These are phyloP conservation scores for Dipteronia dyeriana DNA, from an alignment of 345 rosid species.

Conservation along the genomic window DNA sequence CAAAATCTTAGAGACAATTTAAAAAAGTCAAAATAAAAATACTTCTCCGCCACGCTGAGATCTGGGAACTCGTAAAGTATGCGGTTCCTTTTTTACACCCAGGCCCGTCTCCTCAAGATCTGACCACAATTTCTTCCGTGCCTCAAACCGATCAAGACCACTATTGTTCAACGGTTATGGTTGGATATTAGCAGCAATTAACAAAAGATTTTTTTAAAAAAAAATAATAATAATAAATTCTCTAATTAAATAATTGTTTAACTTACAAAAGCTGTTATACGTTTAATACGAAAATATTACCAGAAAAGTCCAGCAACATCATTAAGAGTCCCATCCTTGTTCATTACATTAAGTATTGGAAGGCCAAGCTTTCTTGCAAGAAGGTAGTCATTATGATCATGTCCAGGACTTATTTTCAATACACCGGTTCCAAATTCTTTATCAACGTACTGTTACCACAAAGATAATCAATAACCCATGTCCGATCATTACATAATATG, in stretches of 20 bases:
- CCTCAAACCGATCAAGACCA: slow-evolving; percentile 95
- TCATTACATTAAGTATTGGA: slow-evolving; percentile 95
- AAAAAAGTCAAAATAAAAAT: slow-evolving; percentile 25
- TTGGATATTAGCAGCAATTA: slow-evolving; percentile 19
- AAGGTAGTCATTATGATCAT: slow-evolving; percentile 95
- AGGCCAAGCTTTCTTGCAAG: slow-evolving; percentile 97
- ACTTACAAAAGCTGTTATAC: neutral
- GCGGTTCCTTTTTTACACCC: slow-evolving; percentile 81
- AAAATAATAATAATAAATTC: slow-evolving; percentile 8
- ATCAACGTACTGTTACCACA: slow-evolving; percentile 77
- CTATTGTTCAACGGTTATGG: slow-evolving; percentile 40
- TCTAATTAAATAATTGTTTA: slow-evolving; percentile 13
- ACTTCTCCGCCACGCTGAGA: slow-evolving; percentile 99
- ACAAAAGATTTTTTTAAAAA: neutral
- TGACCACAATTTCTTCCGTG: slow-evolving; percentile 84
- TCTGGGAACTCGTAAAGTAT: slow-evolving; percentile 82
- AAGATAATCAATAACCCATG: slow-evolving; percentile 22
- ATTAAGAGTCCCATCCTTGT: slow-evolving; percentile 93
- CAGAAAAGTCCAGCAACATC: slow-evolving; percentile 91
- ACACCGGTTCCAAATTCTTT: slow-evolving; percentile 99
- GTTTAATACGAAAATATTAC: slow-evolving; percentile 40
- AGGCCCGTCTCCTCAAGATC: slow-evolving; percentile 92
- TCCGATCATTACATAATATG: neutral
- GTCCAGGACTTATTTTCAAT: slow-evolving; percentile 98
- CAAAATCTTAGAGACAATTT: slow-evolving; percentile 20